Conservation (phyloP, 1,284 basidiomycete species). For the Rhodotorula sp. region DNA sequence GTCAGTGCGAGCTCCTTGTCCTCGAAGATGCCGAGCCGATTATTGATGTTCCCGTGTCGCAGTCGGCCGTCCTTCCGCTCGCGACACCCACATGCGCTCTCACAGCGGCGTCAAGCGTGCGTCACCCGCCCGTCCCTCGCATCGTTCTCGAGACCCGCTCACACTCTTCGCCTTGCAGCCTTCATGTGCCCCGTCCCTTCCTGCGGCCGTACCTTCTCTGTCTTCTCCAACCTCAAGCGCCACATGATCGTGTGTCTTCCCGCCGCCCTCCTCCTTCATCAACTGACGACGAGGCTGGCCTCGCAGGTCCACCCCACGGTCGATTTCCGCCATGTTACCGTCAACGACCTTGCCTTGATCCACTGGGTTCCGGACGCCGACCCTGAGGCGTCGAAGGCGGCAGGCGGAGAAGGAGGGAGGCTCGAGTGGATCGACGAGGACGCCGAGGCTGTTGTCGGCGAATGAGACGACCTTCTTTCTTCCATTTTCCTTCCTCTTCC, state of each 20-base stretch:
- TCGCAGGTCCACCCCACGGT: slow-evolving; percentile 29
- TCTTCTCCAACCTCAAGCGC: slow-evolving; percentile 36
- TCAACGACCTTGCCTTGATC: slow-evolving; percentile 30
- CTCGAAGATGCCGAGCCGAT: too few species aligned
- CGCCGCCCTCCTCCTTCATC: not conserved
- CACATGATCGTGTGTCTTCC: slow-evolving; percentile 32
- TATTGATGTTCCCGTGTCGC: too few species aligned
- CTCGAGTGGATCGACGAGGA: slow-evolving; percentile 24
- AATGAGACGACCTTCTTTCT: not conserved
- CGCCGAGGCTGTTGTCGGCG: not conserved
- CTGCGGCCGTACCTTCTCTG: slow-evolving; percentile 26
- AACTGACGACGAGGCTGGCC: too few species aligned
- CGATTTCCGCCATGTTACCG: slow-evolving; percentile 31
- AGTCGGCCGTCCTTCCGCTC: slow-evolving; percentile 33
- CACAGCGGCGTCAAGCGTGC: slow-evolving; percentile 31
- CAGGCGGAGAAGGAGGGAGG: not conserved
- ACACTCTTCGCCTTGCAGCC: slow-evolving; percentile 7
- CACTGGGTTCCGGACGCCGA: slow-evolving; percentile 18
- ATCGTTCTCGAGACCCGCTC: not conserved
- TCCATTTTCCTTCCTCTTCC: not conserved
- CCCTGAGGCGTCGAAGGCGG: not conserved
- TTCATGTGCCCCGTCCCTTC: slow-evolving; percentile 32
- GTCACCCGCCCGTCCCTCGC: not conserved
- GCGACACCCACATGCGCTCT: slow-evolving; percentile 29
- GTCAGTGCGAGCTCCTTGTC: too few species aligned